Base-by-base conservation (phyloP, 495 filamentous ascomycete species). In the Penicillium atrosanguineum region DNA sequence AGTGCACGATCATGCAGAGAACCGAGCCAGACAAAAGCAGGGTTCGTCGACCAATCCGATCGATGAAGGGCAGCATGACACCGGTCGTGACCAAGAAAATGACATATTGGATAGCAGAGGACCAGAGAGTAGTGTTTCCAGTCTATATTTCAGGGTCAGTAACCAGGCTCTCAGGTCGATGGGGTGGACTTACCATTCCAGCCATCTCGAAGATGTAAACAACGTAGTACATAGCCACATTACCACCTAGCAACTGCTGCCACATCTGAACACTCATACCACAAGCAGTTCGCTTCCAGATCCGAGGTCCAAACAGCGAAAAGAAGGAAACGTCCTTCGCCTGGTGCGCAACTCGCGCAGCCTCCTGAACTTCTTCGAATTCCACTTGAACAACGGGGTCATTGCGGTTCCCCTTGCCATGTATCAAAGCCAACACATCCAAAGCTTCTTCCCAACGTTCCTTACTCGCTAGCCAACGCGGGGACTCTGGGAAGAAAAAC, bases 191-290 rank as follows among this genome's bases (percentile, higher is more conserved):
- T 28, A 72, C 71, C 71, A 75, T 71, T 43, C 65, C 64, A 39
- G 77, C 76, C 86, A 90, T 90, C 43, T 81, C 59, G 56, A 89
- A 88, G 42, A 90, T 82, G 60, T 88, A 87, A 3, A 84, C 84
- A 8, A 88, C 79, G 50, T 89, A 88, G 70, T 88, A 87, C 52
- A 85, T 85, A 47, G 85, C 83, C 23, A 81, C 81, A 57, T 88
- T 89, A 1, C 82, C 85, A 6, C 88, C 88, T 7, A 76, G 73
- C 20, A 90, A 55, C 61, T 91, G 88, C 71, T 89, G 80, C 83
- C 81, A 86, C 41, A 81, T 78, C 64, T 92, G 87, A 3, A 88
- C 85, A 25, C 78, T 70, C 46, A 74, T 65, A 44, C 87, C 88
- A 15, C 85, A 85, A 45, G 90, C 60, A 14, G 87, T 89, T 3